These are phyloP conservation scores for Backusella australiensis DNA, from an alignment of 192 early-diverging fungal species.

Conservation along the genomic window DNA sequence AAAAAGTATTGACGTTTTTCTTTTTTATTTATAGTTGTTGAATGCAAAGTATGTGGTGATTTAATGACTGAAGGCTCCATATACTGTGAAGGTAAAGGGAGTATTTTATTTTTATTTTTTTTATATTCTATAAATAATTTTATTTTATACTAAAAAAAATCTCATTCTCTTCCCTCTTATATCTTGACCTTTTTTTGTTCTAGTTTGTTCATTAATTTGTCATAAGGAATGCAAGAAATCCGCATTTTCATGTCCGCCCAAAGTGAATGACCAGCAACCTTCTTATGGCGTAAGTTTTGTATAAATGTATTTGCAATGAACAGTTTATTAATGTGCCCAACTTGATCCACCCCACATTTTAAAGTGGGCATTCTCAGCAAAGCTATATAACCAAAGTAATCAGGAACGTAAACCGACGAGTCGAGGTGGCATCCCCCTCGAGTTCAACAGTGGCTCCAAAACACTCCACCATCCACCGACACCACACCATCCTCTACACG, in stretches of 20 bases:
- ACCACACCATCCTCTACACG: background rate
- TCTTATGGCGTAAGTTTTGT: constrained; percentile 28
- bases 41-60: constrained; percentile 48
- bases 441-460: background rate
- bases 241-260: constrained; percentile 33
- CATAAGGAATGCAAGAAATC: constrained; percentile 34
- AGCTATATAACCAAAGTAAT: constrained; percentile 21
- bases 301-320: background rate
- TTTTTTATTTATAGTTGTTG: constrained; percentile 35
- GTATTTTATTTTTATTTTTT: background rate
- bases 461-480: background rate
- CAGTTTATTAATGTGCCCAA: background rate
- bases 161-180: background rate
- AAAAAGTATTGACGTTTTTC: background rate
- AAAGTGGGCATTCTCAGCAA: constrained; percentile 38
- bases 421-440: background rate
- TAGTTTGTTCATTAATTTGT: constrained; percentile 37
- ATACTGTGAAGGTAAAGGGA: constrained; percentile 47
- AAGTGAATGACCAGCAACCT: constrained; percentile 35
- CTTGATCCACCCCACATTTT: background rate
- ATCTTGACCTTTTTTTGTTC: background rate
- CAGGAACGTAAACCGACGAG: background rate
- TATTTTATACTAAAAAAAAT: background rate
- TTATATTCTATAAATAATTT: background rate
- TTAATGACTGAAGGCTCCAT: constrained; percentile 44